A percentile compares a stretch with the other conserved stretches of the same genome.
phyloP scores from a whole-genome alignment of 257 asterid species.

The Mitragyna speciosa region DNA sequence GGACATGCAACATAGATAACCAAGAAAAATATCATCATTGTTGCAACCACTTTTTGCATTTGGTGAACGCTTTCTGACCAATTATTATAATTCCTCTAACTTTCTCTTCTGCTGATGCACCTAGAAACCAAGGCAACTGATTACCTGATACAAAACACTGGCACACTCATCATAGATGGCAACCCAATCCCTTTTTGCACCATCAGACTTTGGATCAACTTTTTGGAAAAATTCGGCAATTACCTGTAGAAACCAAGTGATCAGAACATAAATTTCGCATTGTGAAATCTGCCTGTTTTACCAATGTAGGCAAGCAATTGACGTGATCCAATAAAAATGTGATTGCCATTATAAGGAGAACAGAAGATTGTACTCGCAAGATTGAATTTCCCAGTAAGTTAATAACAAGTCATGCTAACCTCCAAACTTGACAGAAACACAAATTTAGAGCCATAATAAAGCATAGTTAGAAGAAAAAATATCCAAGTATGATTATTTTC shows the following conservation, averaged over 20 bases:
- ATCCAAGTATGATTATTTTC: background rate
- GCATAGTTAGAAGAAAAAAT: background rate
- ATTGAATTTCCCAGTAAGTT: background rate
- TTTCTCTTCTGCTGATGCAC: background rate
- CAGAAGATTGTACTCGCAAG: background rate
- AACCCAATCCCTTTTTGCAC: slow-evolving; percentile 99
- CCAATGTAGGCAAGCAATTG: background rate
- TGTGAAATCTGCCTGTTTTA: slow-evolving; percentile 10
- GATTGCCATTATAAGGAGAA: background rate
- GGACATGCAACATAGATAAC: background rate
- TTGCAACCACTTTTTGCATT: background rate
- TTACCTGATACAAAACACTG: slow-evolving; percentile 83
- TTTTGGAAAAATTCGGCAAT: slow-evolving; percentile 97
- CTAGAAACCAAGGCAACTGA: slow-evolving; percentile 2
- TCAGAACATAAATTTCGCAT: slow-evolving; percentile 14
- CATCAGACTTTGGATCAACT: slow-evolving; percentile 97
- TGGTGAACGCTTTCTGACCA: background rate
- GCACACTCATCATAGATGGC: slow-evolving; percentile 98
- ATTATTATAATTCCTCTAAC: background rate
- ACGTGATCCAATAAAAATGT: background rate
- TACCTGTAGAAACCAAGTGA: slow-evolving; percentile 51
- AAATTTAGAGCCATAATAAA: background rate
- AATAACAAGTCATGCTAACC: background rate
- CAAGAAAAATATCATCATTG: background rate
- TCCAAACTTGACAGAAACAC: background rate